Percentiles rank a stretch among this genome's conserved stretches.
phyloP scores from a whole-genome alignment of 805 yeast genomes.

The Metschnikowia reukaufii region DNA sequence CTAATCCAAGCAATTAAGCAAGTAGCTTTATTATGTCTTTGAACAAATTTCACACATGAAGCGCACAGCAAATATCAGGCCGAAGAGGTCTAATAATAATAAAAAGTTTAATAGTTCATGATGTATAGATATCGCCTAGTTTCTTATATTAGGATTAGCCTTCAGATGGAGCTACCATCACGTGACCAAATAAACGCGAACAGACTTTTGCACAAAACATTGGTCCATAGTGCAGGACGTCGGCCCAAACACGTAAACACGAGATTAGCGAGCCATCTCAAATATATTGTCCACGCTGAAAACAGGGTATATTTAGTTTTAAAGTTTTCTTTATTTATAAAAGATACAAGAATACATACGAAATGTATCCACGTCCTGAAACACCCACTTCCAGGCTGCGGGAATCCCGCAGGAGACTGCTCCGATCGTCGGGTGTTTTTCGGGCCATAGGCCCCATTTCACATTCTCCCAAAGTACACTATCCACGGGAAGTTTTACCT shows the following conservation, averaged over 20 bases:
- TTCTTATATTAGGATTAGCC: no score
- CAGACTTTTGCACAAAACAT: neutral
- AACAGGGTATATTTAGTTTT: no score
- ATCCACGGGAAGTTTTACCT: conserved; percentile 45
- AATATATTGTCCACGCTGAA: neutral
- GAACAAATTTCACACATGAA: no score
- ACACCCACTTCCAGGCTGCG: conserved; percentile 11
- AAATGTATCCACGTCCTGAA: conserved; percentile 13
- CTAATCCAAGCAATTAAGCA: no score
- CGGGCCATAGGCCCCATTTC: conserved; percentile 26
- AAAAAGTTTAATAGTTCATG: no score
- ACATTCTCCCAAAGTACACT: conserved; percentile 44
- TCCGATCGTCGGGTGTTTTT: conserved; percentile 24
- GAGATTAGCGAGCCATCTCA: conserved; percentile 2
- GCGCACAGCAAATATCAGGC: no score
- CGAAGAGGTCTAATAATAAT: no score
- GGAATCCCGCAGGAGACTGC: conserved; percentile 22
- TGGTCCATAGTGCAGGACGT: neutral
- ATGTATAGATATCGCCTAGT: no score
- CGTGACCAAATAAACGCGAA: neutral
- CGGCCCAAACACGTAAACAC: conserved; percentile 9
- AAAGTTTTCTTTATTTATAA: no score
- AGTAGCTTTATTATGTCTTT: no score
- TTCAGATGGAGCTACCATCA: no score
- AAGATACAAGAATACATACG: no score